Conservation (phyloP, 1,139 yeast genomes). For the Taphrina flavorubra region DNA sequence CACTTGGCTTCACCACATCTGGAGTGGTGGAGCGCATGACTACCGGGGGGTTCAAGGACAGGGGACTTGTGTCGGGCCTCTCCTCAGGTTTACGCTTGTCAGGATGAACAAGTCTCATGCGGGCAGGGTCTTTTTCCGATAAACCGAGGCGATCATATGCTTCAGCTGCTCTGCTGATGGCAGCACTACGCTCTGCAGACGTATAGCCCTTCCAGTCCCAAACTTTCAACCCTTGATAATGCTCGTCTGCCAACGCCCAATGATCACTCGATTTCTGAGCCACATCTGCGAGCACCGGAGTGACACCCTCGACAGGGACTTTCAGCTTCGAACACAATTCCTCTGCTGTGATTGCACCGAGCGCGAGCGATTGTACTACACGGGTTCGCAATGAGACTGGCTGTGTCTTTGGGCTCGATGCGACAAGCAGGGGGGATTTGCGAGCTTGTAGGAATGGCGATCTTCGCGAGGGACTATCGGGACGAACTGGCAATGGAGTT, state of each 20-base stretch:
- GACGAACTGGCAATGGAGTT: background rate
- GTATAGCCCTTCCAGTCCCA: conserved; percentile 53
- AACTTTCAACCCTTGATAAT: conserved; percentile 50
- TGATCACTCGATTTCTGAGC: conserved; percentile 1
- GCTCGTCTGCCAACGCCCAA: conserved; percentile 48
- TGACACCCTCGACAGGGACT: conserved; percentile 15
- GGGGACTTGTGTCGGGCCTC: conserved; percentile 27
- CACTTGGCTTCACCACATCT: too few relatives aligned
- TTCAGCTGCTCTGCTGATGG: conserved; percentile 48
- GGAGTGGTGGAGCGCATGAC: background rate
- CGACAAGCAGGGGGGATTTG: conserved; percentile 36
- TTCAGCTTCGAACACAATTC: conserved; percentile 24
- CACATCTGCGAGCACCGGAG: conserved; percentile 25
- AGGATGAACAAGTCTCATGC: conserved; percentile 31
- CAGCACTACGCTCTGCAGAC: conserved; percentile 49
- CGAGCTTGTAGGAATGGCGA: conserved; percentile 39
- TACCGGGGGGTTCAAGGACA: conserved; percentile 29
- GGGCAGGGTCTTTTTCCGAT: conserved; percentile 41
- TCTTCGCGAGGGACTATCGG: conserved; percentile 12
- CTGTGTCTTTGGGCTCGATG: conserved; percentile 19
- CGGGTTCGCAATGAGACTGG: conserved; percentile 20
- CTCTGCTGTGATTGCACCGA: conserved; percentile 19
- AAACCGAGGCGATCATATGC: conserved; percentile 50
- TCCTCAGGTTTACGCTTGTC: conserved; percentile 32
- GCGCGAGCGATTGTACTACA: conserved; percentile 33